These are phyloP conservation scores for Pseudocercospora vitis DNA, from an alignment of 2,329 filamentous ascomycete genomes.

Conservation along the genomic window DNA sequence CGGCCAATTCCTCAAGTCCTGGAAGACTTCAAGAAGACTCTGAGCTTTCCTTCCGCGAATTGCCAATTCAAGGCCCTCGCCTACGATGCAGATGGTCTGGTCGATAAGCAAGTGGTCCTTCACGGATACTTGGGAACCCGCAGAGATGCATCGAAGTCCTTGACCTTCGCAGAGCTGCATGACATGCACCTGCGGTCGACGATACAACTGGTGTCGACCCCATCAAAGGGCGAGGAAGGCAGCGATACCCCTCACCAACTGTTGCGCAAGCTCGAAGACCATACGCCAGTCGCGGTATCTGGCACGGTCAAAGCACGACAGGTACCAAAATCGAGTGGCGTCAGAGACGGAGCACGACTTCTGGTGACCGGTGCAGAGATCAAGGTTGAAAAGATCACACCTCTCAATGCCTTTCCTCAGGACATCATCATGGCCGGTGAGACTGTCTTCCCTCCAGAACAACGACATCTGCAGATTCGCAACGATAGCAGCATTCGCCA, in stretches of 20 bases:
- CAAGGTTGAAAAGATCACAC: slow-evolving; percentile 60
- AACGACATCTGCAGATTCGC: slow-evolving; percentile 81
- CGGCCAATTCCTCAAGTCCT: slow-evolving; percentile 4
- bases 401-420: slow-evolving; percentile 71
- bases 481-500: slow-evolving; percentile 67
- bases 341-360: not conserved
- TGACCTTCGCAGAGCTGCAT: slow-evolving; percentile 67
- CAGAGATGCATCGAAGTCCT: slow-evolving; percentile 64
- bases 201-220: slow-evolving; percentile 38
- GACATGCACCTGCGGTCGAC: slow-evolving; percentile 45
- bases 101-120: slow-evolving; percentile 51
- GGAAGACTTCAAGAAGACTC: slow-evolving; percentile 34
- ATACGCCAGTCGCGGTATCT: slow-evolving; percentile 57
- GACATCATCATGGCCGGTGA: slow-evolving; percentile 75
- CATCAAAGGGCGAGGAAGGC: slow-evolving; percentile 30
- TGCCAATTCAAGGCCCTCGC: slow-evolving; percentile 38
- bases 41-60: slow-evolving; percentile 50
- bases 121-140: slow-evolving; percentile 72
- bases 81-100: slow-evolving; percentile 25
- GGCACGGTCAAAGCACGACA: slow-evolving; percentile 51
- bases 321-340: slow-evolving; percentile 34
- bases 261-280: slow-evolving; percentile 29
- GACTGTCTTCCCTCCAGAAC: slow-evolving; percentile 70
- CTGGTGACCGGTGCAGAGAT: slow-evolving; percentile 42
- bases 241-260: slow-evolving; percentile 30